Evolutionary conservation across 257 asterid genomes (phyloP), one percentile per base, ranked within the genome.

Genomic region (Solanum ahanhuiri): DNA sequence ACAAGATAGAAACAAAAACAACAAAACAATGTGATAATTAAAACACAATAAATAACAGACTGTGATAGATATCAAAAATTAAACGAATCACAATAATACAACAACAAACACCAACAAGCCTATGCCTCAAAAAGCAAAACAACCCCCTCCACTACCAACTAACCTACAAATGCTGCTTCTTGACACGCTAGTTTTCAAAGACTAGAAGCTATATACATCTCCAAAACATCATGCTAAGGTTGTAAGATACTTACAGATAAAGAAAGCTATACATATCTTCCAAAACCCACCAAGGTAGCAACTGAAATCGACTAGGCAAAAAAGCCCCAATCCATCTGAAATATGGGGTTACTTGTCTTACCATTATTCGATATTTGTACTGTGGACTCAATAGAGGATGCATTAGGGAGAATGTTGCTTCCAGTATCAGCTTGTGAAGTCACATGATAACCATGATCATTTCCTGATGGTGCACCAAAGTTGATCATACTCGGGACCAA

Each of bases 311-410:
- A 15, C 84, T 79, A 79, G 10, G 84, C 60, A 45, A 79, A 83
- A 25, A 37, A 60, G 7, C 90, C 92, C 94, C 88, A 92, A 66
- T 89, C 91, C n/a, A 91, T 86, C 85, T 88, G 93, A 69, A 90
- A 90, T 64, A 87, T 57, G 8, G 95, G 88, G 86, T 93, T 94
- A 54, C 73, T 86, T 77, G 95, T 87, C 31, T 43, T 43, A 12
- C 90, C 90, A 20, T 88, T 91, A 87, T 92, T 89, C 92, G 89
- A 54, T 81, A 82, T 88, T 91, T 92, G 90, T 9, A 86, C 75
- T 9, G 91, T 88, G 87, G 90, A 30, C 87, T 89, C 89, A 28
- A 90, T 85, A 76, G 82, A 35, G 23, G 92, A 75, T 81, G 91
- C 90, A 76, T 90, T 91, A 0, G 93, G 93, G 10, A 75, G 20